A percentile compares a stretch with the other conserved stretches of the same genome.
Conservation (phyloP, 106 monocot genomes). For the Chionographis japonica region DNA sequence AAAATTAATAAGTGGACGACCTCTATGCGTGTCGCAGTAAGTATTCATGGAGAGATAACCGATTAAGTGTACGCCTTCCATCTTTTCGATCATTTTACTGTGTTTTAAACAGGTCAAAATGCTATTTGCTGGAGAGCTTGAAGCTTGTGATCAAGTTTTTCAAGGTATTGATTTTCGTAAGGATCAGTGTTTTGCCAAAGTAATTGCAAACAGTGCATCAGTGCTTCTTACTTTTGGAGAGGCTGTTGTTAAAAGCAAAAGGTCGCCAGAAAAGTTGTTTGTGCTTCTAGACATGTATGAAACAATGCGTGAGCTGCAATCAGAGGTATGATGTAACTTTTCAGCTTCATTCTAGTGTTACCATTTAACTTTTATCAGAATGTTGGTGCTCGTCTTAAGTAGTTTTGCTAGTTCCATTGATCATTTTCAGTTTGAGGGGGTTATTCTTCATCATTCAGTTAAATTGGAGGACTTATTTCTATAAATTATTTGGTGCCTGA, state of each 20-base stretch:
- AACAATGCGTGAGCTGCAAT: constrained; percentile 69
- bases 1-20: constrained; percentile 75
- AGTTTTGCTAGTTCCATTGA: too few species aligned
- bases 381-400: too few species aligned
- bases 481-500: too few species aligned
- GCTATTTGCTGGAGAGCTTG: constrained; percentile 60
- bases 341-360: too few species aligned
- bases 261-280: constrained; percentile 81
- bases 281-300: constrained; percentile 88
- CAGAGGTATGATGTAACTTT: constrained; percentile 62
- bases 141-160: constrained; percentile 70
- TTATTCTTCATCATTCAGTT: too few species aligned
- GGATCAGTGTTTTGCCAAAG: constrained; percentile 70
- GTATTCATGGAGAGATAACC: not conserved
- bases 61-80: not conserved
- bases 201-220: constrained; percentile 49
- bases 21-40: constrained; percentile 68
- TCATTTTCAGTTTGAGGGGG: too few species aligned
- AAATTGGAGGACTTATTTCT: too few species aligned
- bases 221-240: constrained; percentile 76
- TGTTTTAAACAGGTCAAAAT: constrained; percentile 53
- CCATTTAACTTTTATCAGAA: too few species aligned
- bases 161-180: constrained; percentile 36
- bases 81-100: not conserved
- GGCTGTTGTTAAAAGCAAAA: constrained; percentile 68